Evolutionary conservation across 2,329 filamentous ascomycete genomes (phyloP).

Genomic region (Xylariaceae sp.): DNA sequence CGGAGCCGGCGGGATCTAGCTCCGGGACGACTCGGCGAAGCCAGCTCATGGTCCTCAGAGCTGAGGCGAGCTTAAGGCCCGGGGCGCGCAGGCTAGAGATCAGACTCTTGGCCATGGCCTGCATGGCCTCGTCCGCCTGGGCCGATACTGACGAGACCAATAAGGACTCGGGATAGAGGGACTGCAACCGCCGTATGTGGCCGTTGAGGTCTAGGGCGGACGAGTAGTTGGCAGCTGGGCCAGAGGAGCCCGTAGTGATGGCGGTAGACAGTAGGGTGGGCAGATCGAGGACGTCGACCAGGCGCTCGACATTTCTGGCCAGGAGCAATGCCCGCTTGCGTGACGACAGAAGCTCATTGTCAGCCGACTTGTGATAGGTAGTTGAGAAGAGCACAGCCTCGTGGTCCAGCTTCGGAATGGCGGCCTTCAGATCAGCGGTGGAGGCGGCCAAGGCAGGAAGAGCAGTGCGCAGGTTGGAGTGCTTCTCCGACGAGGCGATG

Average conservation of each 20-base stretch:
- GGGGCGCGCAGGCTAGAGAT: constrained; percentile 69
- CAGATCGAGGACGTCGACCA: constrained; percentile 86
- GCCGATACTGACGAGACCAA: constrained; percentile 64
- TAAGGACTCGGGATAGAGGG: constrained; percentile 71
- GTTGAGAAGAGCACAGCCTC: constrained; percentile 74
- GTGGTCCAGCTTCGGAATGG: constrained; percentile 71
- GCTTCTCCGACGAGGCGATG: constrained; percentile 70
- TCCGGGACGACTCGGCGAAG: constrained; percentile 81
- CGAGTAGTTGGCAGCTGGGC: constrained; percentile 65
- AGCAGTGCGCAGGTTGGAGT: constrained; percentile 63
- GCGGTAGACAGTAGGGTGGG: constrained; percentile 78
- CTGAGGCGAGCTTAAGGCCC: constrained; percentile 77
- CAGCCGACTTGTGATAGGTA: constrained; percentile 68
- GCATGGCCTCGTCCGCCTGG: constrained; percentile 83
- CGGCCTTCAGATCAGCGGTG: constrained; percentile 58
- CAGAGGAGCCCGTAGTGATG: constrained; percentile 50
- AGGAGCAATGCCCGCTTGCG: constrained; percentile 76
- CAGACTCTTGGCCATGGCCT: constrained; percentile 78
- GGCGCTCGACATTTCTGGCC: constrained; percentile 77
- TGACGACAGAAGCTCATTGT: constrained; percentile 61
- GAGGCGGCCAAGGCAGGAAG: constrained; percentile 64
- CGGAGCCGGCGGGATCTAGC: constrained; percentile 40
- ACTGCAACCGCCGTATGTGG: constrained; percentile 82
- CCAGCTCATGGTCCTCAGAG: constrained; percentile 87
- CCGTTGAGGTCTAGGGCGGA: constrained; percentile 85